Base-by-base conservation (phyloP, 2,329 filamentous ascomycete genomes). In the Cytospora chrysosperma region DNA sequence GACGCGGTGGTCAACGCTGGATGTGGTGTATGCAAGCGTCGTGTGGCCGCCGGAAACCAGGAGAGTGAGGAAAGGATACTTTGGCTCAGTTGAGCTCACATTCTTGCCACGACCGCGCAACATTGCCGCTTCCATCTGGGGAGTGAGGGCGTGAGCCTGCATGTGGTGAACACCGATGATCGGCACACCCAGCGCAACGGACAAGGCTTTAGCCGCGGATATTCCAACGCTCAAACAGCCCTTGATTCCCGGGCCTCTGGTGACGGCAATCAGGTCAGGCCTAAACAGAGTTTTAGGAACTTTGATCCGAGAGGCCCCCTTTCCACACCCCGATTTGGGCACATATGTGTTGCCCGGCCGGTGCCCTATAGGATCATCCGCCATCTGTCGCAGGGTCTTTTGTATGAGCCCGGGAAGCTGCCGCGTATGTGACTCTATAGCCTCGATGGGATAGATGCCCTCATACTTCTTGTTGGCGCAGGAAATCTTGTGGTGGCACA, bases 121-220 rank as follows among this genome's bases (percentile, higher is more conserved):
- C 17, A 94, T 75, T 6, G 90, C 90, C 34, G 80, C 77, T 4
- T 89, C 88, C 50, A 99, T 83, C 12, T 92, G 84, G 19, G 94
- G 91, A 21, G 95, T 98, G 67, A 99, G 78, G 21, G 95, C 90
- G 75, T 99, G 95, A 13, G 93, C 95, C 74, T 97, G 93, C 95
- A 99, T 98, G 75, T 99, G 95, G 75, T 99, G 91, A 1, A 97
- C 91, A 0, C 88, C 95, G 1, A 98, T 75, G 34, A 98, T 79
- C 3, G 94, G 93, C 43, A 93, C 83, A 67, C 87, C 83, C 91
- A 91, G 96, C 43, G 92, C 93, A 24, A 91, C 81, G 0, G 93
- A 87, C 24, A 98, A 82, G 0, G 93, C 95, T 76, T 98, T 98
- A 21, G 92, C 95, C 26, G 88, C 88, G 72, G 92, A 88, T 13